phyloP scores from a whole-genome alignment of 768 basidiomycete genomes.

The Naematelia encephala region DNA sequence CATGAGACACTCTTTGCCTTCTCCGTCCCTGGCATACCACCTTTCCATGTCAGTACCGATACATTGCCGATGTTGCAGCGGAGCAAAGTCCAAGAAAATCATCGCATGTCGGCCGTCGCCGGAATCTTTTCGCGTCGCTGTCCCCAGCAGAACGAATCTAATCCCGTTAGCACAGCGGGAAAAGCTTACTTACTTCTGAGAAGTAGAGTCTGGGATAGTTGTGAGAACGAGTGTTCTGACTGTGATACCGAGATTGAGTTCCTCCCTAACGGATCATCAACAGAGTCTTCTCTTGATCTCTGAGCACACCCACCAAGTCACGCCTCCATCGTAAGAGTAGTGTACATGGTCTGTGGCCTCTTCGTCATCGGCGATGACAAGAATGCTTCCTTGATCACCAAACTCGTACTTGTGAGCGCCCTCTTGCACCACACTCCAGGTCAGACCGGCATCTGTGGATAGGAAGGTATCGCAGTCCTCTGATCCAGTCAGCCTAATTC shows the following conservation, averaged over 20 bases:
- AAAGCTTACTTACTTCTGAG: slow-evolving; percentile 61
- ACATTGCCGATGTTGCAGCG: slow-evolving; percentile 68
- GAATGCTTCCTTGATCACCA: slow-evolving; percentile 80
- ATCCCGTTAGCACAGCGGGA: slow-evolving; percentile 3
- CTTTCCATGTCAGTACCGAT: slow-evolving; percentile 68
- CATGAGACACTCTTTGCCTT: slow-evolving; percentile 77
- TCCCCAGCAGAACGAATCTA: slow-evolving; percentile 75
- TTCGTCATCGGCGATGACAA: slow-evolving; percentile 81
- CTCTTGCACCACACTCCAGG: slow-evolving; percentile 71
- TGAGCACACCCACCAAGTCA: slow-evolving; percentile 64
- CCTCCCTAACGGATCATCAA: too few species aligned
- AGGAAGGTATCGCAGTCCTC: slow-evolving; percentile 88
- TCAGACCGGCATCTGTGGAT: slow-evolving; percentile 80
- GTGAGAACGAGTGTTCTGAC: slow-evolving; percentile 73
- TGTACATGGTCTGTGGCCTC: slow-evolving; percentile 63
- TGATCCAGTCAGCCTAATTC: slow-evolving; percentile 12
- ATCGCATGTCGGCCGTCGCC: slow-evolving; percentile 64
- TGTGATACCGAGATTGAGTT: slow-evolving; percentile 65
- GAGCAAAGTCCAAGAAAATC: slow-evolving; percentile 78
- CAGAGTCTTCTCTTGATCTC: too few species aligned
- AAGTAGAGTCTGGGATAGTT: slow-evolving; percentile 90
- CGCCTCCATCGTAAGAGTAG: slow-evolving; percentile 80
- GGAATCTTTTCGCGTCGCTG: slow-evolving; percentile 62
- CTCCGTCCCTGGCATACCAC: slow-evolving; percentile 76
- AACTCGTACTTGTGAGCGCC: slow-evolving; percentile 94